phyloP scores from a whole-genome alignment of 805 yeast genomes.

The Candida stauntonica region DNA sequence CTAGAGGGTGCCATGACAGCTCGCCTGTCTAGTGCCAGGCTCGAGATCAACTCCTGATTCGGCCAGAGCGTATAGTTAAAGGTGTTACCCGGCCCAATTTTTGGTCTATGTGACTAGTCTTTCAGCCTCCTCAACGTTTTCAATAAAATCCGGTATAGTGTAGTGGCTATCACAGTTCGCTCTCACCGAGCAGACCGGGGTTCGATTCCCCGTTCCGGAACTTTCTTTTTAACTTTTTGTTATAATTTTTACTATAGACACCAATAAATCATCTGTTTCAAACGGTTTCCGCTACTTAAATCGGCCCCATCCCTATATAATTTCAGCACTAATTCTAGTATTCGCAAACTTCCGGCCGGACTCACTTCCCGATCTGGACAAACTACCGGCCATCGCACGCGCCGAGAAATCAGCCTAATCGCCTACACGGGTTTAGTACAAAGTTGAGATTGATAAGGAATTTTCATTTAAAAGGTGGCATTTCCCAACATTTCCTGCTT shows the following conservation, averaged over 20 bases:
- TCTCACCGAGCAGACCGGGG: slow-evolving; percentile 33
- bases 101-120: too few relatives aligned
- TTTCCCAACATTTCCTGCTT: background rate
- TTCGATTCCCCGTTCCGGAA: slow-evolving; percentile 33
- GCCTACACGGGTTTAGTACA: too few relatives aligned
- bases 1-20: too few relatives aligned
- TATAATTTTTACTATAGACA: too few relatives aligned
- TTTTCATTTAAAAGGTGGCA: background rate
- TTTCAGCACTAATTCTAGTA: background rate
- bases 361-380: background rate
- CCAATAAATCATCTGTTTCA: too few relatives aligned
- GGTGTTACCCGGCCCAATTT: background rate
- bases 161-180: slow-evolving; percentile 32
- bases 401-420: too few relatives aligned
- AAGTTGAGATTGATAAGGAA: background rate
- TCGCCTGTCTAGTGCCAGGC: too few relatives aligned
- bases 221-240: background rate
- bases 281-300: background rate
- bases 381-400: background rate
- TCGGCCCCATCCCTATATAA: background rate
- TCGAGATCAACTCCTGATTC: too few relatives aligned
- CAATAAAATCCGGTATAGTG: slow-evolving; percentile 27
- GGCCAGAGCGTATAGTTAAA: background rate
- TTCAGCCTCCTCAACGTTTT: background rate
- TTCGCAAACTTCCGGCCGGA: background rate